These are phyloP conservation scores for Penicillium sp. DNA, from an alignment of 2,329 filamentous ascomycete genomes.

Conservation along the genomic window DNA sequence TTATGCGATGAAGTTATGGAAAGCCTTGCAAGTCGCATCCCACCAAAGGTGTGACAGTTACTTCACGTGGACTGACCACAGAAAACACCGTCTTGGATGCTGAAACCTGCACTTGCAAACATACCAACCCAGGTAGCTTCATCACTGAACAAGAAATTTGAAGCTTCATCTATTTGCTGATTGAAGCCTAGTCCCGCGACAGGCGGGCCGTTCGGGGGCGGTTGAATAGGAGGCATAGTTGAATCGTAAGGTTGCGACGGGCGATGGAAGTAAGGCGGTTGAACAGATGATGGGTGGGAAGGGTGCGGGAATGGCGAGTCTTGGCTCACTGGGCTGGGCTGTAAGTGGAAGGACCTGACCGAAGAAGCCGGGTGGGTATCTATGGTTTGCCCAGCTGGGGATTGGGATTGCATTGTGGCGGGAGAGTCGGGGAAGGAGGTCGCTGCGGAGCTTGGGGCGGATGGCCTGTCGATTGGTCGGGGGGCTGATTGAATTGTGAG, in stretches of 20 bases:
- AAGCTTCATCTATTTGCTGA: neutral
- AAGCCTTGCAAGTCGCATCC: no score
- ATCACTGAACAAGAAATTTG: neutral
- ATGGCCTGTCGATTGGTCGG: neutral
- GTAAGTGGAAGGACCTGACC: neutral
- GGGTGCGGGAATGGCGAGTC: neutral
- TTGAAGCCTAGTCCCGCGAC: neutral
- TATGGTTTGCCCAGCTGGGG: neutral
- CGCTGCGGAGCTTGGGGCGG: neutral
- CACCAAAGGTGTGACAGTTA: neutral
- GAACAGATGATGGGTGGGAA: neutral
- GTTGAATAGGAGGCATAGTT: neutral
- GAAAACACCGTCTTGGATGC: neutral
- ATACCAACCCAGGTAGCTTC: neutral
- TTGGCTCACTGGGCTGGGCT: neutral
- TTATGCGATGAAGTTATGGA: no score
- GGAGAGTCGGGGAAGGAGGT: neutral
- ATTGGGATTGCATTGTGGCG: neutral
- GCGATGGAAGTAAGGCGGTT: neutral
- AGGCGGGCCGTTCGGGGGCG: neutral
- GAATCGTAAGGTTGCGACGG: neutral
- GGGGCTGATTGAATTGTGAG: neutral
- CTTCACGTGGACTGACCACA: neutral
- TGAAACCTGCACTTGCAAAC: neutral
- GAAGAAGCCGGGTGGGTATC: neutral